Base-by-base conservation (phyloP, 805 yeast genomes). In the Starmerella apis region DNA sequence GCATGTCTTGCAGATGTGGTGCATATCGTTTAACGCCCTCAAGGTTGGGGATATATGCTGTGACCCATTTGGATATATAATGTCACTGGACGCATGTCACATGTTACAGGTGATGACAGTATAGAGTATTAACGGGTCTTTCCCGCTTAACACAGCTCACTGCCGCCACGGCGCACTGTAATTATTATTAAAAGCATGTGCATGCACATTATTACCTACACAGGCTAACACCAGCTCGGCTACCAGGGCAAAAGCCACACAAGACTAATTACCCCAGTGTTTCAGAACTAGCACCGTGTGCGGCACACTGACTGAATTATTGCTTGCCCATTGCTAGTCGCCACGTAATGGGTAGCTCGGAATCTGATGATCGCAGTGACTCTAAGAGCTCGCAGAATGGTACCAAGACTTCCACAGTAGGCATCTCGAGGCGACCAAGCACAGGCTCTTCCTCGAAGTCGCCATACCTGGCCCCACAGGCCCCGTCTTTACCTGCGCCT, bases 281-380 rank as follows among this genome's bases (percentile, higher is more conserved):
- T 41, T 25, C 18, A 27, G 23, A 16, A 18, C 23, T 24, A 10
- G 14, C 33, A n/a, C 19, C 19, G 43, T 24, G 44, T 24, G 23
- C 24, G 23, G 11, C 31, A 4, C 9, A 4, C 8, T 11, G 20
- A 18, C 44, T n/a, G 23, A 9, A 18, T 14, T 27, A 20, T 13
- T 38, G 19, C 30, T 14, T n/a, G 23, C 20, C 43, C 18, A 38
- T 41, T 41, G 44, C 44, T 19, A 14, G 4, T 16, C 19, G 44
- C 44, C 43, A 23, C 18, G 13, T 10, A 41, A 41, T 41, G 44
- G 44, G 44, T 32, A 41, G 44, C 44, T 41, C 44, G 2, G 44
- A 41, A 41, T 41, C 44, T 16, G 44, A 41, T 7, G 44, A 20
- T 19, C 44, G 33, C 33, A 18, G 44, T 27, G 44, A 41, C 11